Evolutionary conservation across 768 basidiomycete species (phyloP).

Genomic region (Trametes cubensis): DNA sequence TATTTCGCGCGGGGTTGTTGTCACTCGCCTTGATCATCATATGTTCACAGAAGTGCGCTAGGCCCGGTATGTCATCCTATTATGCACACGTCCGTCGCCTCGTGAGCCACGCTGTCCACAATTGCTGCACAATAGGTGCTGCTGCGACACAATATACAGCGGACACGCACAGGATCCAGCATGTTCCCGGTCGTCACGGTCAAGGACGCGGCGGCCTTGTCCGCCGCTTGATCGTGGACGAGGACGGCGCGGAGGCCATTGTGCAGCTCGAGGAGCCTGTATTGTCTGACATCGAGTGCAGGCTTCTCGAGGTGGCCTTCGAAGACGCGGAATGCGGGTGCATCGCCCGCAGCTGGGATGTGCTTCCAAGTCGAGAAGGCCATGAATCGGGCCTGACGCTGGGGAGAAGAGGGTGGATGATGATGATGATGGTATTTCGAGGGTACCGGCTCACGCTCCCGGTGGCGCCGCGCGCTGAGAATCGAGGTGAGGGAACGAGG

Average conservation of each 20-base stretch:
- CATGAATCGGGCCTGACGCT: constrained; percentile 12
- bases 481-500: constrained; percentile 14
- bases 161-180: constrained; percentile 45
- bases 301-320: constrained; percentile 35
- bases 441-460: constrained; percentile 17
- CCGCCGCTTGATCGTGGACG: constrained; percentile 49
- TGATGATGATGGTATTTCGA: constrained; percentile 8
- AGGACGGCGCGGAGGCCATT: constrained; percentile 57
- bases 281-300: constrained; percentile 41
- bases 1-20: neutral
- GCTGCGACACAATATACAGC: neutral
- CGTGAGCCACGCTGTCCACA: neutral
- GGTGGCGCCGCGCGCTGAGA: constrained; percentile 15
- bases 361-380: constrained; percentile 13
- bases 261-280: constrained; percentile 46
- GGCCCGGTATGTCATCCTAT: constrained; percentile 42
- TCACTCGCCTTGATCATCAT: constrained; percentile 45
- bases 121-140: neutral
- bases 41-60: constrained; percentile 55
- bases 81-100: too few relatives aligned
- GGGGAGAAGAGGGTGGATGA: neutral
- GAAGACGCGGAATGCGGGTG: constrained; percentile 32
- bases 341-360: constrained; percentile 12
- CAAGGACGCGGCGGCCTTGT: constrained; percentile 56
- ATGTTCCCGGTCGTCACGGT: constrained; percentile 54